phyloP scores from a whole-genome alignment of 2,329 filamentous ascomycete species.

The Aspergillus pseudotamarii region DNA sequence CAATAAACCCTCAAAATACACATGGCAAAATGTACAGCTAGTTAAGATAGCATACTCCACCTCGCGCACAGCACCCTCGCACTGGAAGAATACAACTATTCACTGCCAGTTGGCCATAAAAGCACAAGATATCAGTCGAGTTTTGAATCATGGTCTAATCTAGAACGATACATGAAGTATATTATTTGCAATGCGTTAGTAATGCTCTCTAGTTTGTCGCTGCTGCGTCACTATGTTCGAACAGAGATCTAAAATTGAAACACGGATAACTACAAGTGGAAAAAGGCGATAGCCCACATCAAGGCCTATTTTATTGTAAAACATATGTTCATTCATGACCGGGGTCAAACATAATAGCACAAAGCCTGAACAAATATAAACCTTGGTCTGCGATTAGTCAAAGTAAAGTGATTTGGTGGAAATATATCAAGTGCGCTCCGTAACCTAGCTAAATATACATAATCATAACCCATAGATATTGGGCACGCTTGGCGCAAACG shows the following conservation, averaged over 20 bases:
- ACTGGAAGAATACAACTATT: too few species aligned
- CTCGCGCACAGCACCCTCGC: too few species aligned
- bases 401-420: not conserved
- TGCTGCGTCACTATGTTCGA: not conserved
- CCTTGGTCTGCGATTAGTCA: not conserved
- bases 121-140: too few species aligned
- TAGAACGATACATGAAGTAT: not conserved
- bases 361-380: not conserved
- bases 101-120: too few species aligned
- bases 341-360: not conserved
- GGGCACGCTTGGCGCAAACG: not conserved
- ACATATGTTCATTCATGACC: not conserved
- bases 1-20: too few species aligned
- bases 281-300: not conserved
- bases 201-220: not conserved
- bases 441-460: not conserved
- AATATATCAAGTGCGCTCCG: too few species aligned
- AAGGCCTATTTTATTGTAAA: not conserved
- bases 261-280: not conserved
- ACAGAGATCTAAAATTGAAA: not conserved
- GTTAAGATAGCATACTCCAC: not conserved
- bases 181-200: not conserved
- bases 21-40: not conserved
- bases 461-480: not conserved
- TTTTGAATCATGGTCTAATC: too few species aligned